phyloP scores from a whole-genome alignment of 352 stramenopile species.

The Phytopythium chamaehyphon region DNA sequence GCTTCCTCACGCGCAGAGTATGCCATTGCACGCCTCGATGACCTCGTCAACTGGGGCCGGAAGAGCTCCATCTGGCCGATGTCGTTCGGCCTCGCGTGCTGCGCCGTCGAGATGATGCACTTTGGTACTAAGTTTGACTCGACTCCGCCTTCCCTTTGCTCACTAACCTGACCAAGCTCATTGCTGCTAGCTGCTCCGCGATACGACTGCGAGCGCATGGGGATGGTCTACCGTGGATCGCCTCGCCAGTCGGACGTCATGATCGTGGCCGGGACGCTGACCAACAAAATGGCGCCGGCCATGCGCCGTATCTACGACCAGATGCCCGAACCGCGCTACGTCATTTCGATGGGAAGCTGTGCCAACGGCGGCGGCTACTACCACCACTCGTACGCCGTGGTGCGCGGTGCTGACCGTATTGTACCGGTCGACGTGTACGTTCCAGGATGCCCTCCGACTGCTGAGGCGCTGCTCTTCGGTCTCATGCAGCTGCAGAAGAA shows the following conservation, averaged over 20 bases:
- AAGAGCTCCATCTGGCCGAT: conserved; percentile 95
- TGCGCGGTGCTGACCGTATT: conserved; percentile 95
- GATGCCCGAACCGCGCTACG: conserved; percentile 98
- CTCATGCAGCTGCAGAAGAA: conserved; percentile 98
- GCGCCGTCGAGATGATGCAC: conserved; percentile 99
- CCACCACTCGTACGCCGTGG: conserved; percentile 96
- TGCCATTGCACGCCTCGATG: conserved; percentile 94
- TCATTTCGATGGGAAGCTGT: conserved; percentile 97
- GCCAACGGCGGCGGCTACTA: conserved; percentile 93
- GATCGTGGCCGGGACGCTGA: conserved; percentile 98
- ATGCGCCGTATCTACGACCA: conserved; percentile 96
- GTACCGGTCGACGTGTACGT: conserved; percentile 99
- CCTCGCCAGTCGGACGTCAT: conserved; percentile 96
- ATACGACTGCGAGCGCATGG: conserved; percentile 98
- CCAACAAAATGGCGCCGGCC: conserved; percentile 99
- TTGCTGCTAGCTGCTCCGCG: conserved; percentile 32
- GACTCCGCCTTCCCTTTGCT: conserved; percentile 58
- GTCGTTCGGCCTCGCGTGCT: conserved; percentile 98
- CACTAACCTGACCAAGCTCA: neutral
- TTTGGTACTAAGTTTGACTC: conserved; percentile 25
- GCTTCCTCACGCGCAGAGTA: conserved; percentile 74
- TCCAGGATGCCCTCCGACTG: conserved; percentile 95
- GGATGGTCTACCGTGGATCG: conserved; percentile 96
- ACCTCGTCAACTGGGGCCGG: conserved; percentile 96
- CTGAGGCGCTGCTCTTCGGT: conserved; percentile 96